Base-by-base conservation (phyloP, 139 green algal genomes). In the Nannochloris sp. region DNA sequence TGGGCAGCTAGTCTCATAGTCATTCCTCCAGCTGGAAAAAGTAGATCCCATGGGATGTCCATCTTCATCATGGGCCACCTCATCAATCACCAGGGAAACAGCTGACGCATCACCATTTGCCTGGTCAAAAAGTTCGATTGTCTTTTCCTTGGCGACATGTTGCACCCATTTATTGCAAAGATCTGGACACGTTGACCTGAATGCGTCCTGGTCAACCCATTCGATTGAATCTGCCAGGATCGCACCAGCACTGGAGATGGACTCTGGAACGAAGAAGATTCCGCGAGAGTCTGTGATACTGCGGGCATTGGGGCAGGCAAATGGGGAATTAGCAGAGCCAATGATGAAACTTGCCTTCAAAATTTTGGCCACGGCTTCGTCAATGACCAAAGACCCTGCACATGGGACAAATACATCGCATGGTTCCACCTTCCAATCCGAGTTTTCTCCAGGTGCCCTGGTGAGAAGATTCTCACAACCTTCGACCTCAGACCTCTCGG, bases 391-490 rank as follows among this genome's bases (percentile, higher is more conserved):
- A 53, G 46, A 53, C n/a, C 46, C 46, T 18, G 46, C 46, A 53
- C 46, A 53, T 25, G 46, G 46, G 7, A 53, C 46, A 53, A 53
- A 53, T 10, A 53, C 46, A 3, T 53, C 46, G 24, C 46, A 53
- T 19, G 16, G 18, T 53, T 53, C 46, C 16, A 25, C 16, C n/a
- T 21, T 53, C 46, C 46, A 53, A 21, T 53, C 46, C 8, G n/a
- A 25, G 46, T 53, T 53, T 19, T 53, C 46, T 7, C 46, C 46
- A 19, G 16, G 6, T 21, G 16, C n/a, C n/a, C 46, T 19, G n/a
- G 46, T 12, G n/a, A 53, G 46, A 19, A 53, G n/a, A 53, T 53
- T 53, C 46, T 53, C 46, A 21, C 46, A 53, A 25, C 46, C 46
- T 21, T 21, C 46, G 1, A 53, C 46, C 16, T 25, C 16, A 53